These are phyloP conservation scores for Hypseocharis bilobata DNA, from an alignment of 441 rosid species.

Conservation along the genomic window DNA sequence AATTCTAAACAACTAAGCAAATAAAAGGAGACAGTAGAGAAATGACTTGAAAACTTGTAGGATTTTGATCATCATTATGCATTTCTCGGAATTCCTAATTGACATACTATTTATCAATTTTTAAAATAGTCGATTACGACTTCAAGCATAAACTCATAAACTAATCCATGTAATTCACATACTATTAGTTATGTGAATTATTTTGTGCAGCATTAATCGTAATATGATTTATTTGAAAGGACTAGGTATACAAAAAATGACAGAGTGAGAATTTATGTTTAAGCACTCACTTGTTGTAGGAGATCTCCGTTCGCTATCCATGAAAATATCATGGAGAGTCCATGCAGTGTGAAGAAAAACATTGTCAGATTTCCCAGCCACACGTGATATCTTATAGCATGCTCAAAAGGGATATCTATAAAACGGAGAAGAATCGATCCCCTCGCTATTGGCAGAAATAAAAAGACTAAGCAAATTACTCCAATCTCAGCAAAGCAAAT, in stretches of 20 bases:
- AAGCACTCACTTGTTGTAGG: constrained; percentile 42
- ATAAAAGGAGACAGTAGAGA: not conserved
- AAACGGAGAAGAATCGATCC: constrained; percentile 61
- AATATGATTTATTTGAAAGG: not conserved
- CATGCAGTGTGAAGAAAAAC: constrained; percentile 52
- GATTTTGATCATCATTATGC: not conserved
- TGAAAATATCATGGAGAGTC: constrained; percentile 40
- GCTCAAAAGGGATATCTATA: constrained; percentile 56
- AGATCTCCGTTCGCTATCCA: constrained; percentile 45
- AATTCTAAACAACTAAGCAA: not conserved
- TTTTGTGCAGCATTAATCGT: not conserved
- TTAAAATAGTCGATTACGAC: too few relatives aligned
- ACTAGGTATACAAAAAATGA: not conserved
- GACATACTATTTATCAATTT: not conserved
- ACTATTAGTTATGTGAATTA: not conserved
- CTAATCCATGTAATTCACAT: too few relatives aligned
- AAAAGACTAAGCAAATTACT: constrained; percentile 46
- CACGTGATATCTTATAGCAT: constrained; percentile 57
- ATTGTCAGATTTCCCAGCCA: constrained; percentile 73
- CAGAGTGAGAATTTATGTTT: too few relatives aligned
- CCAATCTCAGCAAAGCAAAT: constrained; percentile 73
- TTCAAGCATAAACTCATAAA: too few relatives aligned
- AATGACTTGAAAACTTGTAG: too few relatives aligned
- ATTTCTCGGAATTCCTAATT: too few relatives aligned
- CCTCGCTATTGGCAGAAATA: constrained; percentile 58